Evolutionary conservation across 1,284 basidiomycete genomes (phyloP).

Genomic region (Ceratobasidium sp.): DNA sequence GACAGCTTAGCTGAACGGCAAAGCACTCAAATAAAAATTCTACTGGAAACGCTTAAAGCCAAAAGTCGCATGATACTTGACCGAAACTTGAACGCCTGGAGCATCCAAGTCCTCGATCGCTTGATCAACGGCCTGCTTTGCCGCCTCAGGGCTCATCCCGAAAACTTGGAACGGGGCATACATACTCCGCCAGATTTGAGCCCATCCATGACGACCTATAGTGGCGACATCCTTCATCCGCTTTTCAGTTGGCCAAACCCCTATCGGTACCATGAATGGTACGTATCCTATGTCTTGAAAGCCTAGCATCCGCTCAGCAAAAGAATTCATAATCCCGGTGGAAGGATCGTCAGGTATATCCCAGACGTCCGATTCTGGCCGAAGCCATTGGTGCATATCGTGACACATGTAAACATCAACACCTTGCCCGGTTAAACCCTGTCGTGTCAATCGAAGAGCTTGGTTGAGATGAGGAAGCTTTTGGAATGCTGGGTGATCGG

Average conservation of each 20-base stretch:
- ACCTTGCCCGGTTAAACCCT: constrained; percentile 7
- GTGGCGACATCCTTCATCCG: constrained; percentile 10
- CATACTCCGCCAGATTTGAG: constrained; percentile 32
- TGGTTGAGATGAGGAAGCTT: constrained; percentile 13
- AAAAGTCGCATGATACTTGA: constrained; percentile 23
- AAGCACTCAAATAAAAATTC: too few species aligned
- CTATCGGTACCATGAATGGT: constrained; percentile 9
- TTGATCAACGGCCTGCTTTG: constrained; percentile 11
- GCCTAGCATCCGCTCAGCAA: constrained; percentile 19
- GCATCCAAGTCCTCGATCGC: constrained; percentile 8
- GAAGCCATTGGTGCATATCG: constrained; percentile 23
- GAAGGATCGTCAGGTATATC: constrained; percentile 2
- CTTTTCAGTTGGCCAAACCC: constrained; percentile 23
- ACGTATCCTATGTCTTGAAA: constrained; percentile 21
- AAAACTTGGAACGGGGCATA: constrained; percentile 28
- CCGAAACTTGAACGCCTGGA: constrained; percentile 27
- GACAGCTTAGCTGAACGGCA: neutral
- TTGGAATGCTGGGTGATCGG: constrained; percentile 12
- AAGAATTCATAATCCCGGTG: neutral
- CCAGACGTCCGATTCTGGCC: constrained; percentile 25
- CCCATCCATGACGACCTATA: constrained; percentile 23
- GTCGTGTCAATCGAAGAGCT: constrained; percentile 13
- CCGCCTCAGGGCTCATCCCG: constrained; percentile 10
- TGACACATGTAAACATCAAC: constrained; percentile 31
- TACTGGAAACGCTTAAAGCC: constrained; percentile 11